Evolutionary conservation across 1,284 basidiomycete species (phyloP).

Genomic region (Lentinula novae-zelandiae): DNA sequence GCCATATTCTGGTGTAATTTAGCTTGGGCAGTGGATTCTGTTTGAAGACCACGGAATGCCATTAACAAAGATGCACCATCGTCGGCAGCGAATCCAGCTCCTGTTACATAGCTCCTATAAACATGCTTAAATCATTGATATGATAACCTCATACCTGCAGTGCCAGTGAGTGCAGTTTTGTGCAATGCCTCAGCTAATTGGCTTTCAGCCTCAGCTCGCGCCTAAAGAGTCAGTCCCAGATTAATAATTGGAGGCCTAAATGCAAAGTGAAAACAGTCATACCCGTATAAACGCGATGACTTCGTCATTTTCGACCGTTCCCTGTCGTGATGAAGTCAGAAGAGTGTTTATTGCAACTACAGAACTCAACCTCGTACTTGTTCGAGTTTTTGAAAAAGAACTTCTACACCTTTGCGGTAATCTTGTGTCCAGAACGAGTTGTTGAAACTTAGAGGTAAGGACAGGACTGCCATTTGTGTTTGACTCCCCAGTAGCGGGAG

Average conservation of each 20-base stretch:
- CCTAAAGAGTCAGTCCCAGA: conserved; percentile 33
- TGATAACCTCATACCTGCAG: conserved; percentile 39
- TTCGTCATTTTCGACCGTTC: conserved; percentile 76
- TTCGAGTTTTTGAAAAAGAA: conserved; percentile 74
- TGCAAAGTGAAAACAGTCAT: conserved; percentile 21
- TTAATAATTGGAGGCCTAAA: conserved; percentile 3
- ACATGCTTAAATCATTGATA: background rate
- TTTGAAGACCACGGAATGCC: conserved; percentile 75
- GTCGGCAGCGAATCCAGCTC: conserved; percentile 66
- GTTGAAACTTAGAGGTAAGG: conserved; percentile 79
- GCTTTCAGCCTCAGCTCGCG: conserved; percentile 61
- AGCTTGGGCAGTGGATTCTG: conserved; percentile 64
- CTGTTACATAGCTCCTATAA: conserved; percentile 27
- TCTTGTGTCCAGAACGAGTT: conserved; percentile 94
- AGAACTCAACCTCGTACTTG: conserved; percentile 46
- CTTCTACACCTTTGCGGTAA: conserved; percentile 77
- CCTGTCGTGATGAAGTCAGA: conserved; percentile 39
- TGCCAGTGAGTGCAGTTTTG: conserved; percentile 45
- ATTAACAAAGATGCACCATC: conserved; percentile 77
- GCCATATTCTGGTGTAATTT: conserved; percentile 62
- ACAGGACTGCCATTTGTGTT: conserved; percentile 72
- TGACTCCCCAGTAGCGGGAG: background rate
- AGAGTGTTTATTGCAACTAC: conserved; percentile 10
- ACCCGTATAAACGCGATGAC: conserved; percentile 81
- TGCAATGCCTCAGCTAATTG: conserved; percentile 57